Evolutionary conservation across 1,139 yeast genomes (phyloP).

Genomic region (Suhomyces wounanorum): DNA sequence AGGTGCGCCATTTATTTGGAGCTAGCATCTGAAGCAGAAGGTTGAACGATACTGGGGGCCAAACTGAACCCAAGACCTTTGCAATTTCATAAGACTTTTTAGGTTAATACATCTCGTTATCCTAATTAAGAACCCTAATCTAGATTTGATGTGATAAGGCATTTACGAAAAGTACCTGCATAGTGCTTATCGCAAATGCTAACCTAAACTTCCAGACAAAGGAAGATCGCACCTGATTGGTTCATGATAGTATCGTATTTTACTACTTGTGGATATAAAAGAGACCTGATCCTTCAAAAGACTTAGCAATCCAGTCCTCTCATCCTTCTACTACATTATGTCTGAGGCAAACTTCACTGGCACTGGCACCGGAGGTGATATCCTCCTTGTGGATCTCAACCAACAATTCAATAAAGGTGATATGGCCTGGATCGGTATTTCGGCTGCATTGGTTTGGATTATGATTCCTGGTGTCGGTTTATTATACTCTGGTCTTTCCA

Average conservation of each 20-base stretch:
- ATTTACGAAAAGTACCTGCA: conserved; percentile 2
- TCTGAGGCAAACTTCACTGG: conserved; percentile 39
- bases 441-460: conserved; percentile 81
- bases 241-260: not conserved
- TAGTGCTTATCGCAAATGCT: conserved; percentile 1
- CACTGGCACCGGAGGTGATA: conserved; percentile 77
- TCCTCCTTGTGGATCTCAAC: conserved; percentile 71
- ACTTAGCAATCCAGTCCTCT: not conserved
- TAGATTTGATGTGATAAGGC: conserved; percentile 1
- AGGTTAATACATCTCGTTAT: not conserved
- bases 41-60: too few relatives aligned
- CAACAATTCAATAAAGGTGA: conserved; percentile 72
- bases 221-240: conserved; percentile 2
- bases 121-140: not conserved
- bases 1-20: too few relatives aligned
- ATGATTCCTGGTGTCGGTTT: conserved; percentile 96
- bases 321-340: conserved; percentile 3
- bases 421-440: conserved; percentile 85
- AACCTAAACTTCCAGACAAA: not conserved
- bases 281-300: not conserved
- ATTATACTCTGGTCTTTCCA: conserved; percentile 83
- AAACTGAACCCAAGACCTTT: not conserved
- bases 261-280: not conserved
- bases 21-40: too few relatives aligned
- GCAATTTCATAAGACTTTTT: not conserved